Base-by-base conservation (phyloP, 805 yeast species). In the Candida fluviatilis region DNA sequence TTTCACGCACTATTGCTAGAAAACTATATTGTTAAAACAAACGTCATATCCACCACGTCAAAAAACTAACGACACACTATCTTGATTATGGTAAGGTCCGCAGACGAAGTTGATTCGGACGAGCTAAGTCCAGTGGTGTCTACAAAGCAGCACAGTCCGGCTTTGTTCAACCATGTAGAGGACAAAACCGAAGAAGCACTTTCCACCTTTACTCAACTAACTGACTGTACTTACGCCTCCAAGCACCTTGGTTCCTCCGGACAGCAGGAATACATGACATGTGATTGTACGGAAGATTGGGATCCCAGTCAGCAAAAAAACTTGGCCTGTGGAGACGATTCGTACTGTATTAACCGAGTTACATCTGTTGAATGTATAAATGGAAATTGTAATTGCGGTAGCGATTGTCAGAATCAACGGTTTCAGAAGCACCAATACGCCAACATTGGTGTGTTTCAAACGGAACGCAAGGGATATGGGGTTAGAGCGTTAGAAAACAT, bases 301-400 rank as follows among this genome's bases (percentile, higher is more conserved):
- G 70, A 60, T 36, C 38, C 58, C 14, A 51, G 42, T 10, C 21
- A 33, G 11, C 67, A 64, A 17, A 66, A 64, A 38, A 78, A 78
- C 48, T 34, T 52, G 11, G 95, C 97, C 1, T 91, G 99, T 71
- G 86, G 80, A 24, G 86, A 83, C 21, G 80, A 82, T 46, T 82
- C 93, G 12, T 89, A 84, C 57, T 91, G 99, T 73, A 89, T 93
- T 51, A 91, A 91, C 61, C 66, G 98, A 36, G 75, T 89, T 36
- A 93, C 98, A 0, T 84, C 89, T 28, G 89, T 91, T 35, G 99
- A 91, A 61, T 91, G 99, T 74, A 75, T 80, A 2, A 77, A 82
- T 53, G 84, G 71, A 14, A 68, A 72, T 35, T 76, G 86, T 52
- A 44, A 49, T 16, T 91, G 98, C 60, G 95, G 96, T 23, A 67